Evolutionary conservation across 2,329 filamentous ascomycete genomes (phyloP).

Genomic region (Xylariaceae sp.): DNA sequence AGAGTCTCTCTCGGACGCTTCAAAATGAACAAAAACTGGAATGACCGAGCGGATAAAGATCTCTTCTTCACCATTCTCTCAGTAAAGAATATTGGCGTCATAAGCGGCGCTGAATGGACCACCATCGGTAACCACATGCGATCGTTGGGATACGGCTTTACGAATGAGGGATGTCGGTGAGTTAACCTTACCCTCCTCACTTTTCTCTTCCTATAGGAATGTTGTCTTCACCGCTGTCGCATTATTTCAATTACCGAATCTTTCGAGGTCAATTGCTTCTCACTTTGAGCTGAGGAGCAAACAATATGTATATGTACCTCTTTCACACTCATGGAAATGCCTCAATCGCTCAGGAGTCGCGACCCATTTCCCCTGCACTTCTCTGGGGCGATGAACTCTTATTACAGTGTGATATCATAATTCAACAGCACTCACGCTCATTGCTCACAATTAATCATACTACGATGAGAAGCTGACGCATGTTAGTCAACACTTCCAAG

Average conservation of each 20-base stretch:
- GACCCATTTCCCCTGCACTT: background rate
- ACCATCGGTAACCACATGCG: constrained; percentile 68
- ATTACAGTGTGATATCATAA: background rate
- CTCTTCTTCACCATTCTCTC: constrained; percentile 68
- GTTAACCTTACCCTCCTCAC: constrained; percentile 40
- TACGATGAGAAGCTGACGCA: constrained; percentile 26
- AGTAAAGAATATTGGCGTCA: constrained; percentile 68
- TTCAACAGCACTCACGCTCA: background rate
- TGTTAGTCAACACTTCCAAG: constrained; percentile 66
- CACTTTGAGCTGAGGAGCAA: background rate
- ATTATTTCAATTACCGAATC: background rate
- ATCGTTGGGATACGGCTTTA: constrained; percentile 65
- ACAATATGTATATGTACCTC: background rate
- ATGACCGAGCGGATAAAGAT: constrained; percentile 67
- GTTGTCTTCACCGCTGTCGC: background rate
- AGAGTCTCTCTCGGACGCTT: constrained; percentile 27
- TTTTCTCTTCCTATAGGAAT: background rate
- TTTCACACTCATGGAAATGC: background rate
- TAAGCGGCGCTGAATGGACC: constrained; percentile 68
- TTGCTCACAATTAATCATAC: background rate
- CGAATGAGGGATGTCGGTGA: constrained; percentile 69
- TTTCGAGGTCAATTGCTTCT: background rate
- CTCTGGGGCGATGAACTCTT: background rate
- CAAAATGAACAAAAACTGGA: constrained; percentile 67
- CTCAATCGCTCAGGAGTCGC: background rate